These are phyloP conservation scores for Argentina anserina DNA, from an alignment of 306 rosid genomes.

Conservation along the genomic window DNA sequence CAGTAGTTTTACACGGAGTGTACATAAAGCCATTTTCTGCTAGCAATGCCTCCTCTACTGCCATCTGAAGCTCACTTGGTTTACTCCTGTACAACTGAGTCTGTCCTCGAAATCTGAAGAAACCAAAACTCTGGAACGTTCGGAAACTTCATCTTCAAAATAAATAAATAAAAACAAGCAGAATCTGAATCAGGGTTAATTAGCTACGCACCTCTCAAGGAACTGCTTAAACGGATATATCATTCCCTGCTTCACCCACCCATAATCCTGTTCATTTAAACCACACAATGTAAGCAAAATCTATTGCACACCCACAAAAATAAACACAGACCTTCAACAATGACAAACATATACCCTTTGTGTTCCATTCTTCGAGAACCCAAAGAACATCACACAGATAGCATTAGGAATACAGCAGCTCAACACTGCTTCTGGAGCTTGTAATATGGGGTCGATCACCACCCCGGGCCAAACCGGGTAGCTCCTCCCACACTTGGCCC, in stretches of 20 bases:
- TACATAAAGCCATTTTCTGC: conserved; percentile 67
- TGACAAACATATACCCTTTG: conserved; percentile 55
- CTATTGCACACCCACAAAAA: conserved; percentile 7
- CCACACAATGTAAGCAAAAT: conserved; percentile 4
- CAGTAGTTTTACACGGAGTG: conserved; percentile 37
- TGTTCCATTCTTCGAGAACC: conserved; percentile 82
- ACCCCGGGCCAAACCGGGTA: conserved; percentile 96
- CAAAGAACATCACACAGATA: conserved; percentile 88
- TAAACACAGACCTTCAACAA: neutral
- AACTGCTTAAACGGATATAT: conserved; percentile 69
- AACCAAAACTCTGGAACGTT: conserved; percentile 6
- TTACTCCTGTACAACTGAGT: conserved; percentile 85
- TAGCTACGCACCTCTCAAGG: conserved; percentile 64
- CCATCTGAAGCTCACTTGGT: conserved; percentile 79
- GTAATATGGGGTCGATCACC: conserved; percentile 80
- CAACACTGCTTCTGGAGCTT: conserved; percentile 80
- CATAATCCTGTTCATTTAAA: conserved; percentile 67
- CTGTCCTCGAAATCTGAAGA: conserved; percentile 84
- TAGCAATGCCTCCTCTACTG: conserved; percentile 88
- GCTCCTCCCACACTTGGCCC: conserved; percentile 95
- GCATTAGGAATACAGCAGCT: conserved; percentile 66
- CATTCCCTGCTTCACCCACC: conserved; percentile 98
- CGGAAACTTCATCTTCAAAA: conserved; percentile 3
- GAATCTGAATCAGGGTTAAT: conserved; percentile 3
- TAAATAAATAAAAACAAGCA: neutral